phyloP scores from a whole-genome alignment of 305 asterid genomes.

The Fraxinus albicans region DNA sequence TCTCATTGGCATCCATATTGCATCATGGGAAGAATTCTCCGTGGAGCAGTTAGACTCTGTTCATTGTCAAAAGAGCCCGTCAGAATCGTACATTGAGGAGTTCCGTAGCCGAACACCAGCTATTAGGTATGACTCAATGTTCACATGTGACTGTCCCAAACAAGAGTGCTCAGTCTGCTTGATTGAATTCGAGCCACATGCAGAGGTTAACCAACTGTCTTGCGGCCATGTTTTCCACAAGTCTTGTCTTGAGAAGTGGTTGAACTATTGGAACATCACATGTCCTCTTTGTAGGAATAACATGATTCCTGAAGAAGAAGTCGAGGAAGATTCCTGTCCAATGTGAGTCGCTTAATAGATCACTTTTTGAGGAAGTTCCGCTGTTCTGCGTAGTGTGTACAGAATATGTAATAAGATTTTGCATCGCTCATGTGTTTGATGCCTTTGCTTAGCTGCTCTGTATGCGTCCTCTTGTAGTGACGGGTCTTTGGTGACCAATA shows the following conservation, averaged over 20 bases:
- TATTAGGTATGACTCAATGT: constrained; percentile 52
- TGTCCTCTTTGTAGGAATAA: constrained; percentile 94
- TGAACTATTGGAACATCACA: constrained; percentile 77
- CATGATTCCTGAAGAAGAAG: constrained; percentile 73
- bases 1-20: constrained; percentile 64
- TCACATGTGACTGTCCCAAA: constrained; percentile 24
- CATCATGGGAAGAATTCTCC: constrained; percentile 72
- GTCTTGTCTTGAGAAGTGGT: constrained; percentile 83
- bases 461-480: constrained; percentile 75
- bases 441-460: constrained; percentile 42
- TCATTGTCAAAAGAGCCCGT: constrained; percentile 45
- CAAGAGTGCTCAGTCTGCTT: constrained; percentile 91
- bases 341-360: constrained; percentile 49
- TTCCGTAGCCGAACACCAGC: constrained; percentile 68
- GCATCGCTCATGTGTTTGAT: constrained; percentile 22
- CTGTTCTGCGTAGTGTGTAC: constrained; percentile 46
- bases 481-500: constrained; percentile 58
- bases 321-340: constrained; percentile 69
- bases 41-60: constrained; percentile 46
- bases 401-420: constrained; percentile 2
- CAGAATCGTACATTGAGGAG: constrained; percentile 76
- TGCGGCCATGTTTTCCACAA: constrained; percentile 92
- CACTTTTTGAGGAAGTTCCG: not conserved
- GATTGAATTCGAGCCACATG: constrained; percentile 57
- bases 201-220: constrained; percentile 68